These are phyloP conservation scores for Aspergillus carlsbadensis DNA, from an alignment of 495 filamentous ascomycete species.

Conservation along the genomic window DNA sequence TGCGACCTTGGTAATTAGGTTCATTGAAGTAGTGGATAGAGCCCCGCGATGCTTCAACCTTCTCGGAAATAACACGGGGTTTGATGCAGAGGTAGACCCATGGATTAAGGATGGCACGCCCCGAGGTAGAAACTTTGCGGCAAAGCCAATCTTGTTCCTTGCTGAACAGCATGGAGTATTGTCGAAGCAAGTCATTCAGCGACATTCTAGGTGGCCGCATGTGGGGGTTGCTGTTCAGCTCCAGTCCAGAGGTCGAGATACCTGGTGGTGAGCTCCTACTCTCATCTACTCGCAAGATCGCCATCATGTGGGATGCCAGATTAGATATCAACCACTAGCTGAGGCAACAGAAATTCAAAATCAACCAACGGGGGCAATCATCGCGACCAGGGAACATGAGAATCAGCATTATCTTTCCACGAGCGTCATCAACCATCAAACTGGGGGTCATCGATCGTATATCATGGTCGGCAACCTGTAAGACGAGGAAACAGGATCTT, in stretches of 20 bases:
- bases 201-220: background rate
- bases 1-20: background rate
- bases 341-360: conserved; percentile 6
- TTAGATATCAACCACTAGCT: conserved; percentile 20
- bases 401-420: conserved; percentile 14
- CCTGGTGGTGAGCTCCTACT: conserved; percentile 4
- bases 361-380: conserved; percentile 9
- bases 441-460: conserved; percentile 19
- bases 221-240: background rate
- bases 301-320: conserved; percentile 9
- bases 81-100: no score
- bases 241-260: background rate
- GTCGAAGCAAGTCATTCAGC: background rate
- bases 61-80: no score
- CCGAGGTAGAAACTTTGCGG: no score
- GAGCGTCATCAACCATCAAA: conserved; percentile 19
- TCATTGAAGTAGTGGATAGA: background rate
- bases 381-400: conserved; percentile 9
- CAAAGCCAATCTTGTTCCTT: no score
- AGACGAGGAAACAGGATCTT: background rate
- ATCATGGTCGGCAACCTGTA: conserved; percentile 16
- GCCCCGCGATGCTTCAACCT: no score
- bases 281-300: conserved; percentile 9
- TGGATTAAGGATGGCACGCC: no score
- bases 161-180: background rate